Evolutionary conservation across 306 rosid species (phyloP).

Genomic region (Gynostemma pentaphyllum): DNA sequence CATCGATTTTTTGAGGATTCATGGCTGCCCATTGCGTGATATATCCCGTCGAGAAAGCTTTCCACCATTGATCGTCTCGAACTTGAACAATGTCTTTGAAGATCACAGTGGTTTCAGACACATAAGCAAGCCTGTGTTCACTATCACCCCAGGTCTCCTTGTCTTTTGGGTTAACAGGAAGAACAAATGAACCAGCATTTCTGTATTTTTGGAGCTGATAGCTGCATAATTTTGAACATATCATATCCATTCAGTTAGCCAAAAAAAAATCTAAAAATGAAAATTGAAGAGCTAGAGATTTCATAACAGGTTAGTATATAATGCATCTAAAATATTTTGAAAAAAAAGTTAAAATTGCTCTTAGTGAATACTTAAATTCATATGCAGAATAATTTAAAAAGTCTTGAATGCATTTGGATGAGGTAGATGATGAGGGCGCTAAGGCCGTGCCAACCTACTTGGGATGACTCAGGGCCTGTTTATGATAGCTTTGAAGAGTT

Average conservation of each 20-base stretch:
- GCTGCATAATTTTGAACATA: constrained; percentile 26
- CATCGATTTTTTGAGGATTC: constrained; percentile 85
- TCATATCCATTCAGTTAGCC: not conserved
- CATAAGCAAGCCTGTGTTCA: constrained; percentile 92
- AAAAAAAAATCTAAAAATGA: not conserved
- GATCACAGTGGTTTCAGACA: constrained; percentile 92
- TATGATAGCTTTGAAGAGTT: too few relatives aligned
- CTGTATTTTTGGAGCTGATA: constrained; percentile 89
- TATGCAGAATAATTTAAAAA: too few relatives aligned
- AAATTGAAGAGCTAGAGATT: not conserved
- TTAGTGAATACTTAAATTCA: too few relatives aligned
- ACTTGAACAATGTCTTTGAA: constrained; percentile 90
- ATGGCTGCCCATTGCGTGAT: constrained; percentile 93
- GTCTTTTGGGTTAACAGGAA: constrained; percentile 75
- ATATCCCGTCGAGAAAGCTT: constrained; percentile 80
- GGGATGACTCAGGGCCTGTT: too few relatives aligned
- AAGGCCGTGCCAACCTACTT: too few relatives aligned
- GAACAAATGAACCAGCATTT: constrained; percentile 84
- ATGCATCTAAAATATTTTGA: too few relatives aligned
- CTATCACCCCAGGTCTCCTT: constrained; percentile 98
- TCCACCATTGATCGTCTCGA: constrained; percentile 98
- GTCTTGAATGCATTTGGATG: too few relatives aligned
- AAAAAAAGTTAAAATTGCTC: too few relatives aligned
- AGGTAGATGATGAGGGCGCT: too few relatives aligned
- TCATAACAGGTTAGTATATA: too few relatives aligned